Base-by-base conservation (phyloP, 2,329 filamentous ascomycete species). In the Geosmithia flava region DNA sequence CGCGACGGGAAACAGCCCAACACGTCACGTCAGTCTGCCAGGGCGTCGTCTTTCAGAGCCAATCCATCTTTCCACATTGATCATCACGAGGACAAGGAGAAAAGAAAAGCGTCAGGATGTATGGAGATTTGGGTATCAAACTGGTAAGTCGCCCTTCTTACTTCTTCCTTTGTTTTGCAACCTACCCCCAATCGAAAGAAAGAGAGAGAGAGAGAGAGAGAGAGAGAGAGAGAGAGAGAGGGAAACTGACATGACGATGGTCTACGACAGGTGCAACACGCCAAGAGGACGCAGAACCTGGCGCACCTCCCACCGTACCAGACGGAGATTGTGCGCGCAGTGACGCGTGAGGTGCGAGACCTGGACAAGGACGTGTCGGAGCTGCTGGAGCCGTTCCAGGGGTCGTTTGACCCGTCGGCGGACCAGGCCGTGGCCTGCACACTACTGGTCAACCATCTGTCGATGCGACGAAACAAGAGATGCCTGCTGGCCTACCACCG, bases 401-500 rank as follows among this genome's bases (percentile, higher is more conserved):
- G 85, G 51, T 83, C 82, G 1, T 97, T 97, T 70, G 83, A 95
- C 56, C 91, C 89, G 1, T 78, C 82, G 16, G 77, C 83, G 11
- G 83, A 96, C 58, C 87, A 88, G 43, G 87, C 86, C 10, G 84
- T 84, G 30, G 90, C 91, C 3, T 95, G 88, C 61, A 87, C 87
- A 2, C 74, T 98, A 20, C 79, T 98, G 20, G 90, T 97, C 52
- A 87, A 96, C 62, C 91, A 98, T 62, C 72, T 98, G 11, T 89
- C 87, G 55, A 96, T 97, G 85, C 83, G 93, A 45, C 79, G 93
- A 48, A 95, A 98, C 65, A 98, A 98, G 66, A 83, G 93, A 42
- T 98, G 93, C 60, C 74, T 98, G 19, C 78, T 98, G 7, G 90
- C 91, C 3, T 98, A 98, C 62, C 93, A 98, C 63, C 82, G 86